Evolutionary conservation across 306 rosid species (phyloP).

Genomic region (Trichosanthes cucumerina): DNA sequence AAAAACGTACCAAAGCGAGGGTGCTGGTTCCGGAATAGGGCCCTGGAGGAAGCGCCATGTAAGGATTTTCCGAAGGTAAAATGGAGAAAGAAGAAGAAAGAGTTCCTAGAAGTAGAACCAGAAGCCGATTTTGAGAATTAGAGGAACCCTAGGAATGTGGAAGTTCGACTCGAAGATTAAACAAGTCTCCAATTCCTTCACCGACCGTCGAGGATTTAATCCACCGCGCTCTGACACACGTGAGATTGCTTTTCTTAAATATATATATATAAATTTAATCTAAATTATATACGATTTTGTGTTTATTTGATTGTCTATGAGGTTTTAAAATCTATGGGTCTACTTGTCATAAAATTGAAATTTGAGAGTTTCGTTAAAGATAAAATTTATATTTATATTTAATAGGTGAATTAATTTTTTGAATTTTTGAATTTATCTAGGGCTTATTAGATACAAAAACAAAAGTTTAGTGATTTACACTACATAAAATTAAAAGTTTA

Average conservation of each 20-base stretch:
- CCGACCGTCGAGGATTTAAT: background rate
- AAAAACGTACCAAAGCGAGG: constrained; percentile 54
- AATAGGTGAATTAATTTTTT: too few relatives aligned
- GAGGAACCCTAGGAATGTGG: background rate
- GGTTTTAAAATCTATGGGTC: too few relatives aligned
- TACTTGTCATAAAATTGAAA: too few relatives aligned
- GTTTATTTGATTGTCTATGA: too few relatives aligned
- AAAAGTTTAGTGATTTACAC: too few relatives aligned
- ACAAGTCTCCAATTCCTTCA: background rate
- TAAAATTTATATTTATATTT: too few relatives aligned
- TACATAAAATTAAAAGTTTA: too few relatives aligned
- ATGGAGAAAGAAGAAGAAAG: background rate
- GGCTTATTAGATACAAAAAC: too few relatives aligned
- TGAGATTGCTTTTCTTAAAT: background rate
- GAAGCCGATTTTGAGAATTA: background rate
- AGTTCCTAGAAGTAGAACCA: background rate
- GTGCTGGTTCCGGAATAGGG: constrained; percentile 93
- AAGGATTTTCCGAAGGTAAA: background rate
- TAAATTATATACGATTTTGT: too few relatives aligned
- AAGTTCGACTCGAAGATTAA: background rate
- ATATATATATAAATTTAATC: too few relatives aligned
- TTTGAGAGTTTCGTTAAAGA: too few relatives aligned
- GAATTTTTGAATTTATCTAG: too few relatives aligned
- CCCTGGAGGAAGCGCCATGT: constrained; percentile 77
- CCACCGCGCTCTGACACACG: background rate